Evolutionary conservation across 1,139 yeast species (phyloP).

Genomic region (Saccharomyces hybrid): DNA sequence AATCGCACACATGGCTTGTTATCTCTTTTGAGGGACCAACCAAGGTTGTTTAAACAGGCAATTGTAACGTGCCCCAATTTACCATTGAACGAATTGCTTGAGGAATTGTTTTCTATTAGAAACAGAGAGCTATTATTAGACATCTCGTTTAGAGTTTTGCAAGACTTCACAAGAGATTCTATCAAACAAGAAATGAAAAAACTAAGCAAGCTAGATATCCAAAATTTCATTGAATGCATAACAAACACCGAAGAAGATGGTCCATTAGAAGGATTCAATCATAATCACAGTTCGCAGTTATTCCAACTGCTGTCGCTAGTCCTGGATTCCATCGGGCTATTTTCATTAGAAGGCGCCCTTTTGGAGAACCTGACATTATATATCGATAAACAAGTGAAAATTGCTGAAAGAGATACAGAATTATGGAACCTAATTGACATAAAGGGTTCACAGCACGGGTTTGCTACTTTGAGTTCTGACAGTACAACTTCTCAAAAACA

Average conservation of each 20-base stretch:
- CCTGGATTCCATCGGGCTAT: constrained; percentile 31
- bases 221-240: constrained; percentile 29
- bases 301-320: constrained; percentile 29
- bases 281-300: constrained; percentile 22
- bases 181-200: constrained; percentile 28
- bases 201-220: constrained; percentile 27
- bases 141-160: constrained; percentile 54
- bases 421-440: constrained; percentile 28
- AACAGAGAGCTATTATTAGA: constrained; percentile 63
- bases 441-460: constrained; percentile 10
- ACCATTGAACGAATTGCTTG: constrained; percentile 53
- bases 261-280: constrained; percentile 11
- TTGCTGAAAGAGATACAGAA: constrained; percentile 28
- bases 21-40: constrained; percentile 41
- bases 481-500: constrained; percentile 11
- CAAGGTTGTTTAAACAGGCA: constrained; percentile 71
- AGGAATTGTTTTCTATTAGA: constrained; percentile 47
- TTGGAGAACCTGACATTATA: constrained; percentile 22
- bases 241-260: constrained; percentile 18
- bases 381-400: constrained; percentile 24
- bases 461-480: constrained; percentile 6
- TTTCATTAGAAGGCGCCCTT: constrained; percentile 26
- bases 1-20: constrained; percentile 50
- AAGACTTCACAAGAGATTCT: constrained; percentile 41
- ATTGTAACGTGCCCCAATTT: constrained; percentile 70